These are phyloP conservation scores for Euryodendron excelsum DNA, from an alignment of 148 eudicot species.

Conservation along the genomic window DNA sequence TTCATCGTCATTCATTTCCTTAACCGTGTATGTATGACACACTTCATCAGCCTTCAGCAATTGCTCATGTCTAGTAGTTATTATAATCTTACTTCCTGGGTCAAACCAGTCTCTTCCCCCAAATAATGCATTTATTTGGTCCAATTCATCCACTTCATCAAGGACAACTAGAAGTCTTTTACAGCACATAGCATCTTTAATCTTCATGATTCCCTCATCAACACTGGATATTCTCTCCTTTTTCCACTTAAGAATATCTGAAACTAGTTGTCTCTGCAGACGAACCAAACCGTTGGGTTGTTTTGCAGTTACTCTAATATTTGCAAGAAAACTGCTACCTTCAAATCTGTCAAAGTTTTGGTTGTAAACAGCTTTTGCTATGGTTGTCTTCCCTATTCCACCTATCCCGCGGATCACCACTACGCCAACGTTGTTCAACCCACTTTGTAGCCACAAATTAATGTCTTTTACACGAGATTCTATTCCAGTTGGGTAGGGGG, in stretches of 20 bases:
- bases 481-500: conserved; percentile 7
- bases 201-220: conserved; percentile 6
- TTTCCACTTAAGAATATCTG: conserved; percentile 9
- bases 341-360: conserved; percentile 10
- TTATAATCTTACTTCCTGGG: conserved; percentile 14
- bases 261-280: conserved; percentile 7
- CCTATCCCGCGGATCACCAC: conserved; percentile 11
- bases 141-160: conserved; percentile 12
- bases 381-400: conserved; percentile 20
- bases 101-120: conserved; percentile 2
- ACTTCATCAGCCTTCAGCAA: conserved; percentile 9
- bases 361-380: conserved; percentile 11
- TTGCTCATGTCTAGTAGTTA: conserved; percentile 13
- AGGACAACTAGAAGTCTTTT: conserved; percentile 18
- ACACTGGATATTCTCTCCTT: neutral
- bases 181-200: neutral
- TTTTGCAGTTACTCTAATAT: conserved; percentile 8
- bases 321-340: conserved; percentile 13
- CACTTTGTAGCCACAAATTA: conserved; percentile 9
- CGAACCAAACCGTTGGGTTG: conserved; percentile 5
- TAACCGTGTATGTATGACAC: neutral
- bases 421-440: conserved; percentile 1
- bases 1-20: neutral
- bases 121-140: neutral
- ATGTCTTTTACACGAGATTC: conserved; percentile 8